Evolutionary conservation across 768 basidiomycete genomes (phyloP).

Genomic region (Sistotremastrum suecicum): DNA sequence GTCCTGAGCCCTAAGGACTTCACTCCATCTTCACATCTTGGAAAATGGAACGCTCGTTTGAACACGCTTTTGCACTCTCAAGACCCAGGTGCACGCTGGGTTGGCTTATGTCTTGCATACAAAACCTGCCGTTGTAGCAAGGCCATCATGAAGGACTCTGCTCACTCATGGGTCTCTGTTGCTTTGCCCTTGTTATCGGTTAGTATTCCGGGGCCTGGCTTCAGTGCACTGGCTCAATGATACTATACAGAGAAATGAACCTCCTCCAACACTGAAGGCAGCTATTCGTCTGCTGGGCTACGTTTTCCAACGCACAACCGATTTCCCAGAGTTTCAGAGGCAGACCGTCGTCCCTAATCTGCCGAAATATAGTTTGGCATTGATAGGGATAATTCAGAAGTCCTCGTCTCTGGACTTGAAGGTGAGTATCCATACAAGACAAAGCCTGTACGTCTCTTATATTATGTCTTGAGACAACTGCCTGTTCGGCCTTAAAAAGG

Average conservation of each 20-base stretch:
- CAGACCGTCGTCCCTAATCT: constrained; percentile 62
- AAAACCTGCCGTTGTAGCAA: constrained; percentile 47
- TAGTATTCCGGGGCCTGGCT: constrained; percentile 21
- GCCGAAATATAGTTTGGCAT: constrained; percentile 49
- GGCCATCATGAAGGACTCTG: constrained; percentile 49
- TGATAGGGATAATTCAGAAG: constrained; percentile 43
- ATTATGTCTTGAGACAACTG: not conserved
- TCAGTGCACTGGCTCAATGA: constrained; percentile 11
- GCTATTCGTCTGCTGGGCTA: constrained; percentile 47
- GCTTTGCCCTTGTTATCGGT: constrained; percentile 58
- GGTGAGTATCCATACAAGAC: constrained; percentile 19
- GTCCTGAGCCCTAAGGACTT: constrained; percentile 40
- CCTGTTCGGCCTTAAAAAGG: not conserved
- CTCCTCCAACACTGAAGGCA: constrained; percentile 42
- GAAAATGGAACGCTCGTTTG: constrained; percentile 66
- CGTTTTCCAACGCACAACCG: constrained; percentile 45
- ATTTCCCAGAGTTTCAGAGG: constrained; percentile 68
- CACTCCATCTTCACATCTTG: constrained; percentile 44
- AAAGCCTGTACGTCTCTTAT: not conserved
- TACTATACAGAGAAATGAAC: constrained; percentile 49
- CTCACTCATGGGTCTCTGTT: constrained; percentile 57
- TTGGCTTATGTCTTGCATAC: constrained; percentile 61
- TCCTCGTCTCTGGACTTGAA: constrained; percentile 36
- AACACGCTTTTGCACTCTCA: constrained; percentile 66
- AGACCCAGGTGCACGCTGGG: constrained; percentile 66